Conservation (phyloP, 768 basidiomycete genomes). For the Trametes gibbosa region DNA sequence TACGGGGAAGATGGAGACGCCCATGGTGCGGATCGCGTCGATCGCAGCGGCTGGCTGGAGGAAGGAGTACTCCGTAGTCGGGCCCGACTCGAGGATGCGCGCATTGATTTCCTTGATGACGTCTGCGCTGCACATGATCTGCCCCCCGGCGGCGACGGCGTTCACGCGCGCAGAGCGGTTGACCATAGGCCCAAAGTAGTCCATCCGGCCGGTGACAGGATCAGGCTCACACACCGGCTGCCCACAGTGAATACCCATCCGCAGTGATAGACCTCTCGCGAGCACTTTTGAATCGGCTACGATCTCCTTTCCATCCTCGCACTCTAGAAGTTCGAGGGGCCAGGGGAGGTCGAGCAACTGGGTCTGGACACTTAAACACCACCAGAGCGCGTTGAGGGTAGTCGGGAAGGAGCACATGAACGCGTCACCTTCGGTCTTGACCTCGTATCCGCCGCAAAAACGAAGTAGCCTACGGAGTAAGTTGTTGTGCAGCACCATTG, state of each 20-base stretch:
- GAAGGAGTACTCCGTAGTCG: slow-evolving; percentile 60
- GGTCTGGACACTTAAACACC: slow-evolving; percentile 84
- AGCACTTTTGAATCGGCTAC: slow-evolving; percentile 68
- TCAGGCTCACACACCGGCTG: slow-evolving; percentile 87
- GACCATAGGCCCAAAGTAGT: slow-evolving; percentile 96
- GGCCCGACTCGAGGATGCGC: slow-evolving; percentile 49
- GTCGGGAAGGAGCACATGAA: slow-evolving; percentile 99
- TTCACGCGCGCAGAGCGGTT: slow-evolving; percentile 88
- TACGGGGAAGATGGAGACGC: slow-evolving; percentile 65
- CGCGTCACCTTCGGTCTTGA: slow-evolving; percentile 98
- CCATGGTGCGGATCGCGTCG: slow-evolving; percentile 72
- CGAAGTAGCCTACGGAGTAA: slow-evolving; percentile 83
- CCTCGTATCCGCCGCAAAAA: slow-evolving; percentile 94
- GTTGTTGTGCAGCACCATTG: slow-evolving; percentile 87
- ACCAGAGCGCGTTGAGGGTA: slow-evolving; percentile 82
- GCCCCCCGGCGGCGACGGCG: slow-evolving; percentile 83
- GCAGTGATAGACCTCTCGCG: slow-evolving; percentile 85
- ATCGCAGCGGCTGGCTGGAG: slow-evolving; percentile 58
- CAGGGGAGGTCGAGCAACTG: slow-evolving; percentile 79
- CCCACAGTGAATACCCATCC: slow-evolving; percentile 98
- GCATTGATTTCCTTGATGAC: slow-evolving; percentile 79
- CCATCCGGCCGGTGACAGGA: slow-evolving; percentile 70
- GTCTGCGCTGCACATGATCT: slow-evolving; percentile 89
- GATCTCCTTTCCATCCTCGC: slow-evolving; percentile 84
- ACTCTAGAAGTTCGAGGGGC: slow-evolving; percentile 92